Evolutionary conservation across 345 rosid species (phyloP).

Genomic region (Aegle marmelos): DNA sequence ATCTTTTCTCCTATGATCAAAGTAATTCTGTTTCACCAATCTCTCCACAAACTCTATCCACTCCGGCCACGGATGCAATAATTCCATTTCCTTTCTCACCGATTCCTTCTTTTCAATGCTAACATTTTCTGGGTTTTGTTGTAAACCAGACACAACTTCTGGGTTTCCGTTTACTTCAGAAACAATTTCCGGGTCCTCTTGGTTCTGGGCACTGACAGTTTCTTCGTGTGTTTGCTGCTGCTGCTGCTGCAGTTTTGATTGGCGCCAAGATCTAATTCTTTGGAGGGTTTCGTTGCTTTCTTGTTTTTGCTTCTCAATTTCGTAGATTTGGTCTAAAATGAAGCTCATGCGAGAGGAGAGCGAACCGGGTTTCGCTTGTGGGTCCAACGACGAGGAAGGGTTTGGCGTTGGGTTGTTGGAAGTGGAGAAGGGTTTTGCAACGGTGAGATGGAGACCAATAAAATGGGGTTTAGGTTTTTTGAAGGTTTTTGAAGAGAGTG

Average conservation of each 20-base stretch:
- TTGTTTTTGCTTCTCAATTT: conserved; percentile 66
- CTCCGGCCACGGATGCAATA: conserved; percentile 98
- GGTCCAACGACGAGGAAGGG: conserved; percentile 18
- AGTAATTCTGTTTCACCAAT: conserved; percentile 83
- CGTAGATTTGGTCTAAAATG: conserved; percentile 86
- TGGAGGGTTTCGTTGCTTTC: conserved; percentile 71
- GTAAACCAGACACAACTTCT: neutral
- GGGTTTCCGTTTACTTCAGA: neutral
- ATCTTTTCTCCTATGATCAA: conserved; percentile 75
- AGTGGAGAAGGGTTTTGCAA: conserved; percentile 15
- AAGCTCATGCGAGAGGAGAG: conserved; percentile 93
- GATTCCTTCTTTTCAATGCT: neutral
- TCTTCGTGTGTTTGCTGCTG: conserved; percentile 11
- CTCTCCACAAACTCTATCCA: conserved; percentile 95
- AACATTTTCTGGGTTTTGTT: neutral
- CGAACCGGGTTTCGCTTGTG: conserved; percentile 49
- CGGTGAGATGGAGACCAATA: neutral
- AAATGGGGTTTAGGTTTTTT: conserved; percentile 16
- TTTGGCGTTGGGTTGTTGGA: conserved; percentile 25
- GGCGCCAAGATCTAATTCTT: conserved; percentile 89
- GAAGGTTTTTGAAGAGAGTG: conserved; percentile 19
- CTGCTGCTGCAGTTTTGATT: conserved; percentile 45
- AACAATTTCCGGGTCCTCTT: conserved; percentile 4
- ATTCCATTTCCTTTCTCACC: conserved; percentile 40
- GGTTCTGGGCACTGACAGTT: neutral